Percentiles rank a stretch among this genome's conserved stretches.
Evolutionary conservation across 2,329 filamentous ascomycete genomes (phyloP).

Genomic region (Penicillium sp.): DNA sequence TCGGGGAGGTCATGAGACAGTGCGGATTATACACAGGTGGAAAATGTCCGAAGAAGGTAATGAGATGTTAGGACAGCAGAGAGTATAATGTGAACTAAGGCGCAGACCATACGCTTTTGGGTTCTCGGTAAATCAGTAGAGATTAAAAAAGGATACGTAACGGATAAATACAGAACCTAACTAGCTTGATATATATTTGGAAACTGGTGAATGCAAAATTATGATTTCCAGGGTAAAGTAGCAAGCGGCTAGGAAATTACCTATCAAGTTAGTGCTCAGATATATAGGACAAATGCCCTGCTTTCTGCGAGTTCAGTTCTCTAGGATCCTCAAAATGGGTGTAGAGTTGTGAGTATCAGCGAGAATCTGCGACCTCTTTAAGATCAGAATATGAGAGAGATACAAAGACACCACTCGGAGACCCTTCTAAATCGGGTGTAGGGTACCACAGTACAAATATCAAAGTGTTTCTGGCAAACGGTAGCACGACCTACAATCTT

Average conservation of each 20-base stretch:
- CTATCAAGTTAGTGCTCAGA: neutral
- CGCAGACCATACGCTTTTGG: fast-evolving
- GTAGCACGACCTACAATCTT: neutral
- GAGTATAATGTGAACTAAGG: fast-evolving
- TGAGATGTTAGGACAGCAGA: neutral
- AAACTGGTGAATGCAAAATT: neutral
- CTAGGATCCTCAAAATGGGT: neutral
- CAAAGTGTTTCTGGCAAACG: neutral
- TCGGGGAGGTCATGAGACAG: slow-evolving; percentile 16
- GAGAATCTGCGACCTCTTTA: neutral
- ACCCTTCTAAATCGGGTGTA: neutral
- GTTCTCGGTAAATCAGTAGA: too few relatives aligned
- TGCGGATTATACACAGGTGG: neutral
- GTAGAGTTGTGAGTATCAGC: neutral
- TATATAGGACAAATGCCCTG: neutral
- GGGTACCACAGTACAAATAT: too few relatives aligned
- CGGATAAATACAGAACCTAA: too few relatives aligned
- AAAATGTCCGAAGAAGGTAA: too few relatives aligned
- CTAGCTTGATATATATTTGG: neutral
- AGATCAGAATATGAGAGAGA: neutral
- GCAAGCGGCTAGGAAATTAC: neutral
- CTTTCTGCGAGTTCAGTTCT: neutral
- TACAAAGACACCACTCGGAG: neutral
- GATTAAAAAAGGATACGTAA: too few relatives aligned
- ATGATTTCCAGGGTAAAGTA: neutral